Evolutionary conservation across 1,139 yeast species (phyloP).

Genomic region (Dujonia santamariae): DNA sequence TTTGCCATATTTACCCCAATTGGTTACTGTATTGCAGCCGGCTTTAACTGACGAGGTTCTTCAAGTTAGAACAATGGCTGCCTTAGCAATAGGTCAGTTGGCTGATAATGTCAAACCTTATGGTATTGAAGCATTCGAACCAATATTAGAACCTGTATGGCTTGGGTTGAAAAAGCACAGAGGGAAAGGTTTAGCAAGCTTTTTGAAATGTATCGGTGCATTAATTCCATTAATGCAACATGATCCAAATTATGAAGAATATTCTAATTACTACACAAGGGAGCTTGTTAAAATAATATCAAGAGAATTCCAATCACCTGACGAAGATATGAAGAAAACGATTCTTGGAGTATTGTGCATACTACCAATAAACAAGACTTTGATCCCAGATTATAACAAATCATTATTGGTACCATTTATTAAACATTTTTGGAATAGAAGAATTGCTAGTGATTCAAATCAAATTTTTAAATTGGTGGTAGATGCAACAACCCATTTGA

Average conservation of each 20-base stretch:
- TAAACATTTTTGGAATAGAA: conserved; percentile 73
- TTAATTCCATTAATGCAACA: conserved; percentile 80
- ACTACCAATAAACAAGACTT: conserved; percentile 30
- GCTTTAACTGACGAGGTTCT: conserved; percentile 70
- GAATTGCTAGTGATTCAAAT: conserved; percentile 55
- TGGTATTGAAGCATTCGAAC: conserved; percentile 86
- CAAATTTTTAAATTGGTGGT: conserved; percentile 58
- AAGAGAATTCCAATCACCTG: conserved; percentile 78
- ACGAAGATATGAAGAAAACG: conserved; percentile 83
- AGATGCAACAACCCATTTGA: conserved; percentile 67
- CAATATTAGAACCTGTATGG: conserved; percentile 73
- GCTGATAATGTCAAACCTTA: conserved; percentile 90
- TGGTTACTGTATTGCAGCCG: conserved; percentile 59
- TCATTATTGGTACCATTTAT: conserved; percentile 65
- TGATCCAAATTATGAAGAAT: conserved; percentile 54
- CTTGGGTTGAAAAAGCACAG: conserved; percentile 71
- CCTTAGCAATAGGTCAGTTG: conserved; percentile 65
- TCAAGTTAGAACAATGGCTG: conserved; percentile 67
- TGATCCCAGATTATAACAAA: conserved; percentile 26
- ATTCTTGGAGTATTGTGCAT: conserved; percentile 45
- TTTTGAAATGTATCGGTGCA: conserved; percentile 74
- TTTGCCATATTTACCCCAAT: conserved; percentile 66
- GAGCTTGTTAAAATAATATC: conserved; percentile 67
- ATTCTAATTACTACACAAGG: conserved; percentile 72
- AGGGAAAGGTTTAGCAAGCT: conserved; percentile 76